Percentiles rank a stretch among this genome's conserved stretches.
These are phyloP conservation scores for Boletus fagicola DNA, from an alignment of 768 basidiomycete species.

Conservation along the genomic window DNA sequence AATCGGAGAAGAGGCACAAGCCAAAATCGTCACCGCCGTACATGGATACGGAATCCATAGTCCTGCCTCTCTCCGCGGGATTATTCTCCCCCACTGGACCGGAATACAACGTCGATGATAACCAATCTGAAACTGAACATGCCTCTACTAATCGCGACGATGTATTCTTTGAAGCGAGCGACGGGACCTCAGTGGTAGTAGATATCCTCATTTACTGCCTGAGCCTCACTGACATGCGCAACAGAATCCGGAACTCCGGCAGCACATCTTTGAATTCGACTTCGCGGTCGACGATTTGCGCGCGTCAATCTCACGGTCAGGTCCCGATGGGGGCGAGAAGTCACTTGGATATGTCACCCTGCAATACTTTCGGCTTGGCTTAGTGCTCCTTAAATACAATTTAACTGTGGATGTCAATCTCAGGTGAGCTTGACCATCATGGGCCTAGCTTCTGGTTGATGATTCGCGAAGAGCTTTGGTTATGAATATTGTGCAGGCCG, in stretches of 20 bases:
- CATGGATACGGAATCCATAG: slow-evolving; percentile 28
- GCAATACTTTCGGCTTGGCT: slow-evolving; percentile 71
- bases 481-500: slow-evolving; percentile 67
- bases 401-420: slow-evolving; percentile 85
- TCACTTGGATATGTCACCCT: slow-evolving; percentile 77
- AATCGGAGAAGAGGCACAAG: slow-evolving; percentile 25
- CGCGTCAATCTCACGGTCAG: slow-evolving; percentile 74
- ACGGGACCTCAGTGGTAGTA: slow-evolving; percentile 55
- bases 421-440: slow-evolving; percentile 43
- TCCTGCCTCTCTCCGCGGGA: slow-evolving; percentile 52
- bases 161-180: slow-evolving; percentile 71
- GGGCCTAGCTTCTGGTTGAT: slow-evolving; percentile 7
- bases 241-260: slow-evolving; percentile 40
- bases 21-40: slow-evolving; percentile 22
- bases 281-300: slow-evolving; percentile 85
- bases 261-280: slow-evolving; percentile 75
- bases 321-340: slow-evolving; percentile 59
- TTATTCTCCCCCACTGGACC: slow-evolving; percentile 53
- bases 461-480: slow-evolving; percentile 57
- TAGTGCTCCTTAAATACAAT: slow-evolving; percentile 77
- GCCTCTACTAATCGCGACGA: slow-evolving; percentile 46
- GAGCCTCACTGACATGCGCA: slow-evolving; percentile 1
- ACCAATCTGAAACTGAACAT: slow-evolving; percentile 45
- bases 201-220: neutral
- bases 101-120: slow-evolving; percentile 71